Conservation (phyloP, 2,329 filamentous ascomycete species). For the Dothideomycetes sp. region DNA sequence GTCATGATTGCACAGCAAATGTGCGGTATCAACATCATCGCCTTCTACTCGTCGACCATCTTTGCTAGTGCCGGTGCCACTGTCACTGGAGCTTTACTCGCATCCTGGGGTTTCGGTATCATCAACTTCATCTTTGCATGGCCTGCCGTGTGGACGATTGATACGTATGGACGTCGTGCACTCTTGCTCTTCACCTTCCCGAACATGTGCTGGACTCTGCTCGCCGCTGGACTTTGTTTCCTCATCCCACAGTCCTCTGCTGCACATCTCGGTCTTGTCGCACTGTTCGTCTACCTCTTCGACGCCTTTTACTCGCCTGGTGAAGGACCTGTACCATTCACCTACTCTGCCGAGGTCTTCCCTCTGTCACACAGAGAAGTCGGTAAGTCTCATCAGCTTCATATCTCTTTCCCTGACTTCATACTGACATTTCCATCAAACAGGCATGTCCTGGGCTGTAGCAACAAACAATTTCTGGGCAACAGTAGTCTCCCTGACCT, state of each 20-base stretch:
- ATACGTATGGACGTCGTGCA: constrained; percentile 26
- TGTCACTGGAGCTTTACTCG: constrained; percentile 35
- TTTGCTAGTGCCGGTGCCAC: constrained; percentile 21
- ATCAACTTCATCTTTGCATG: constrained; percentile 51
- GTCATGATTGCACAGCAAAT: constrained; percentile 67
- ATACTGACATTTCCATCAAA: too few relatives aligned
- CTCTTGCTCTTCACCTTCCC: constrained; percentile 41
- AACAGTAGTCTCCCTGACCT: constrained; percentile 41
- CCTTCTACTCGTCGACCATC: constrained; percentile 17
- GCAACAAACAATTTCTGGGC: constrained; percentile 41
- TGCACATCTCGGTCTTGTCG: constrained; percentile 22
- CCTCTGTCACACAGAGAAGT: constrained; percentile 25
- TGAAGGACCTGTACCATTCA: constrained; percentile 38
- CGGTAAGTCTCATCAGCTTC: constrained; percentile 57
- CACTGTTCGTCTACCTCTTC: constrained; percentile 32
- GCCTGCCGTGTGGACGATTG: constrained; percentile 47
- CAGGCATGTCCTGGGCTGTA: constrained; percentile 22
- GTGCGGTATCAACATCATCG: constrained; percentile 37
- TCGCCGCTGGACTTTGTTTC: constrained; percentile 44
- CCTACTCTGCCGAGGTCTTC: constrained; percentile 28
- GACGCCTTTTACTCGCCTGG: constrained; percentile 33
- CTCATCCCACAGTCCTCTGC: constrained; percentile 16
- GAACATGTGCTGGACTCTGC: constrained; percentile 40
- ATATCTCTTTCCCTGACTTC: too few relatives aligned
- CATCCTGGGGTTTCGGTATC: constrained; percentile 50